phyloP scores from a whole-genome alignment of 495 filamentous ascomycete species.

The Neurospora tetrasperma region DNA sequence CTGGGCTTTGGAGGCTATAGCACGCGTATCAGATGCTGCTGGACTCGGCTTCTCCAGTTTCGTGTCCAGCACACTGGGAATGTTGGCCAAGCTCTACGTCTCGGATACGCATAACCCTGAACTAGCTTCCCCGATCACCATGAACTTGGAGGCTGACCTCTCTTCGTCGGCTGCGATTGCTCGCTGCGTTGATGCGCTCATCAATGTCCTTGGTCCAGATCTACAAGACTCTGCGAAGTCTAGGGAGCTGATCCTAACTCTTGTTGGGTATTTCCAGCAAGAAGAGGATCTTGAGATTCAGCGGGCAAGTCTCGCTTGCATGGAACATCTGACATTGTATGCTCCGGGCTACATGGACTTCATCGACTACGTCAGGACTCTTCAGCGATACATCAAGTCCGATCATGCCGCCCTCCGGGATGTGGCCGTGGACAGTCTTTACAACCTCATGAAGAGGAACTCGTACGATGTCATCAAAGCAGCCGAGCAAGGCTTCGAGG shows the following conservation, averaged over 20 bases:
- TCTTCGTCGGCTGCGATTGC: conserved; percentile 74
- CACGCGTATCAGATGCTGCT: conserved; percentile 82
- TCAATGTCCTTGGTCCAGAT: conserved; percentile 93
- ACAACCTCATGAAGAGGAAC: conserved; percentile 90
- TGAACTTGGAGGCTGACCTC: conserved; percentile 77
- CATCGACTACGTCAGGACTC: conserved; percentile 63
- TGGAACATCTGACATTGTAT: conserved; percentile 89
- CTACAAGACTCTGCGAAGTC: conserved; percentile 89
- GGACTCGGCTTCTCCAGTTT: conserved; percentile 85
- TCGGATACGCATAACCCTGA: conserved; percentile 86
- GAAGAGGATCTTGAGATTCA: conserved; percentile 67
- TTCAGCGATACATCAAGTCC: conserved; percentile 69
- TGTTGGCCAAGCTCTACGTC: conserved; percentile 85
- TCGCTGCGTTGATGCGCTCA: conserved; percentile 82
- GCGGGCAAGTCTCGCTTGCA: conserved; percentile 67
- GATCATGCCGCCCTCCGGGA: conserved; percentile 56
- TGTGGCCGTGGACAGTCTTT: conserved; percentile 77
- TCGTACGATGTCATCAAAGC: conserved; percentile 65
- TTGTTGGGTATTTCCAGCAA: conserved; percentile 71
- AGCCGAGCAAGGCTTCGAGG: conserved; percentile 69
- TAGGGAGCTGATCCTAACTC: conserved; percentile 77
- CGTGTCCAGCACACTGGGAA: conserved; percentile 81
- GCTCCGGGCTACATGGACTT: conserved; percentile 81
- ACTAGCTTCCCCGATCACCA: conserved; percentile 62
- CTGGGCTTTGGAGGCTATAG: conserved; percentile 85